Evolutionary conservation across 78 protist genomes (phyloP), one percentile per base, ranked within the genome.

Genomic region (Dictyostelium capitatum): DNA sequence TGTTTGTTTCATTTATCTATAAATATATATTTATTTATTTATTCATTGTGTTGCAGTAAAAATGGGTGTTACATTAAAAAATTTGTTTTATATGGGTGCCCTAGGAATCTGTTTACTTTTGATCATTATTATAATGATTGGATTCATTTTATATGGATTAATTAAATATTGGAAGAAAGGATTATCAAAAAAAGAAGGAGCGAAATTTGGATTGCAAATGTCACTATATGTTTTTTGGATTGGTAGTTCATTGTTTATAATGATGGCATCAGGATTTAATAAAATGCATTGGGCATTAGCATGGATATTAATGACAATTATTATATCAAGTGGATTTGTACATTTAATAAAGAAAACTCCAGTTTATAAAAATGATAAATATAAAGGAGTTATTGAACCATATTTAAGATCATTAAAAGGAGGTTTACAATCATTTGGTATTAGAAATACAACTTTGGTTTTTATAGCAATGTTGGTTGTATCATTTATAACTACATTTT

Each of bases 251-350:
- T 67, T 65, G 47, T 69, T 82, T 28, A 12, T 82, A 25, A 67
- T 57, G 89, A 51, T 82, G 1, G 17, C 89, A 6, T n/a, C 75
- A 14, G 89, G 69, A 28, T 82, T 82, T 56, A 82, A 82, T 50
- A 77, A 59, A 19, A 30, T 82, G 25, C 53, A 19, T 32, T 82
- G 89, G 89, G 53, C 43, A 8, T 75, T 57, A 8, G 89, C 78
- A 8, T 72, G 78, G 57, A 28, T 82, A 10, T 9, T 82, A 15
- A 82, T 82, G 79, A 19, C 79, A 6, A 5, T 82, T 11, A 2
- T 82, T 1, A 67, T 78, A 67, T 11, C 51, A 12, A 25, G 25
- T 9, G 89, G 77, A 4, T 82, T 82, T 54, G 14, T 82, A 7
- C 17, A 10, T 50, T 11, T 82, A 19, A 69, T 69, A 23, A 65